Percentiles rank a stretch among this genome's conserved stretches.
Evolutionary conservation across 352 stramenopile species (phyloP).

Genomic region (Phytophthora agathidicida): DNA sequence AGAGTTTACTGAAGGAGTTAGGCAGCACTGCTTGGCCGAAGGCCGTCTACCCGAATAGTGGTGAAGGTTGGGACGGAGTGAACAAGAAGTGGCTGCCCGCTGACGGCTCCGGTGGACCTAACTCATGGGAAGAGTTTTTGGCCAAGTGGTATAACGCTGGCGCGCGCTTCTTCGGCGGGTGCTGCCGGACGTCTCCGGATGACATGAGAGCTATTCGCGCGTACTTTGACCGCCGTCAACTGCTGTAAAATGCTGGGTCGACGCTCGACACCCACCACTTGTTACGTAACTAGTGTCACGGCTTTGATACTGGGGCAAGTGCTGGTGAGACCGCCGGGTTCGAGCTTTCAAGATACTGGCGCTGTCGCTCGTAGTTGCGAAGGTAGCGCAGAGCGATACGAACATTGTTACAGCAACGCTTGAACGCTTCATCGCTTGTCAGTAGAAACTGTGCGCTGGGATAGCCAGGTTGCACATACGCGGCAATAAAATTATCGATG

Average conservation of each 20-base stretch:
- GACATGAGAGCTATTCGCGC: conserved; percentile 72
- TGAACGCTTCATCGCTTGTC: conserved; percentile 18
- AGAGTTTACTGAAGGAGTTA: conserved; percentile 57
- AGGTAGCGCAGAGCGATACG: conserved; percentile 32
- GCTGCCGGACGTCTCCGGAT: conserved; percentile 77
- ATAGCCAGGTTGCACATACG: conserved; percentile 1
- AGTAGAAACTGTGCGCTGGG: conserved; percentile 5
- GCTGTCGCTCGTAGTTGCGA: conserved; percentile 31
- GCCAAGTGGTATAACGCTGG: conserved; percentile 75
- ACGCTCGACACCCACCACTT: conserved; percentile 30
- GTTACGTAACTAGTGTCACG: conserved; percentile 11
- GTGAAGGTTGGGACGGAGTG: conserved; percentile 79
- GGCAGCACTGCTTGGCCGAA: conserved; percentile 51
- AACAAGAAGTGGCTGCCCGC: conserved; percentile 76
- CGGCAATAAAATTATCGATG: conserved; percentile 32
- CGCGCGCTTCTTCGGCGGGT: conserved; percentile 81
- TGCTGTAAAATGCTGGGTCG: conserved; percentile 17
- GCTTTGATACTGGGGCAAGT: conserved; percentile 10
- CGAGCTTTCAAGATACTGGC: conserved; percentile 18
- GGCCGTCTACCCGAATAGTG: conserved; percentile 87
- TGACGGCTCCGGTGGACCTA: conserved; percentile 37
- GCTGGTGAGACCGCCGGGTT: conserved; percentile 34
- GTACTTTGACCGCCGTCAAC: conserved; percentile 45
- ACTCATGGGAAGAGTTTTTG: conserved; percentile 61
- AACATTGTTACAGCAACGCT: conserved; percentile 24